Percentiles rank a stretch among this genome's conserved stretches.
Evolutionary conservation across 495 filamentous ascomycete genomes (phyloP).

Genomic region (Aspergillus nidulans): DNA sequence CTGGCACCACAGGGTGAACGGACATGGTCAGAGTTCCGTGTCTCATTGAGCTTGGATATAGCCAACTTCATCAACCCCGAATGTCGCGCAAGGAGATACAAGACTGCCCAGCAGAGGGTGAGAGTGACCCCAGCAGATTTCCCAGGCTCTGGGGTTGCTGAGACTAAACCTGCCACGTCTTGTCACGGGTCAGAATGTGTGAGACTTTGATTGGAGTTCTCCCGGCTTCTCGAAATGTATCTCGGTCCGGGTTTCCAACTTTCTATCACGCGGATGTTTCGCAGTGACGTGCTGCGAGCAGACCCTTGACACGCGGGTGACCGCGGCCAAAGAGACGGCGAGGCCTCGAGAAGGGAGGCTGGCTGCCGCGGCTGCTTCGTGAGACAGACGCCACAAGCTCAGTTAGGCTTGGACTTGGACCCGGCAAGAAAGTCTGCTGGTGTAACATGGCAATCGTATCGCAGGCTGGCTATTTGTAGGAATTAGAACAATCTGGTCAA

Average conservation of each 20-base stretch:
- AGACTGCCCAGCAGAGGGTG: background rate
- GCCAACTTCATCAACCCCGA: background rate
- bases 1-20: background rate
- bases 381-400: background rate
- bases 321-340: background rate
- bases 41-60: background rate
- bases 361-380: background rate
- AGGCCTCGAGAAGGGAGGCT: background rate
- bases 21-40: constrained; percentile 6
- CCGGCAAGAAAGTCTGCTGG: background rate
- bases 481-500: too few relatives aligned
- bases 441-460: background rate
- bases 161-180: background rate
- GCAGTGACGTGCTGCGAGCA: background rate
- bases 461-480: too few relatives aligned
- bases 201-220: constrained; percentile 9
- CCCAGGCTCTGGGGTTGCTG: background rate
- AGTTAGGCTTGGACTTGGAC: background rate
- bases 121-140: background rate
- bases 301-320: background rate
- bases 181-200: background rate
- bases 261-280: background rate
- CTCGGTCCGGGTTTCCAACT: background rate
- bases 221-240: background rate
- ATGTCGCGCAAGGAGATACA: constrained; percentile 3